Evolutionary conservation across 2,329 filamentous ascomycete species (phyloP), one percentile per base, ranked within the genome.

Genomic region (Phialophora chinensis): DNA sequence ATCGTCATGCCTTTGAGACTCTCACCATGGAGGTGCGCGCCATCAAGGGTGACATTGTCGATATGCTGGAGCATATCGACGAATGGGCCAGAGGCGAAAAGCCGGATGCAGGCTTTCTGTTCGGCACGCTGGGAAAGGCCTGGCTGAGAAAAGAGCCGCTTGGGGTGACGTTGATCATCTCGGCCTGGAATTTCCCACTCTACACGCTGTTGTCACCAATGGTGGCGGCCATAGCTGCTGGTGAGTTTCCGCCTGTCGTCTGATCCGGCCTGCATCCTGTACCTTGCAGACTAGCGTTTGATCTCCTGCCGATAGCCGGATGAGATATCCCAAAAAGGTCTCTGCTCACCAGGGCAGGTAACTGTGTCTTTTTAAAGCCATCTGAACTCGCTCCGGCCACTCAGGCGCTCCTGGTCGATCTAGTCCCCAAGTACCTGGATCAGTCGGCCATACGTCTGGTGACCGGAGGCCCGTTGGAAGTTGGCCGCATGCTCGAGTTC

Each of bases 371-470:
- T 7, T 63, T 84, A 31, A 84, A 84, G 70, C 82, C 82, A 0
- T 79, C 78, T 0, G 82, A 84, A 64, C 63, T 81, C 20, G 73
- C 80, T 0, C 64, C 67, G 0, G 72, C 73, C 0, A 75, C 75
- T 1, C 75, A 82, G 58, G 70, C 75, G 12, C 71, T 83, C 0
- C 70, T 84, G n/a, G 72, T 73, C 33, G 75, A 79, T 23, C 73
- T 83, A 4, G 70, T 82, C 2, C 74, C 78, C 0, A 73, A 77
- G 33, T 84, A 84, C 67, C 72, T 84, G 35, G 82, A 84, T 67
- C 69, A 66, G 1, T 63, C 65, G 3, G 79, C 80, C 7, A 75
- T 82, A 23, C 73, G 74, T 0, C 70, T 79, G 33, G 69, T 77
- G 29, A 75, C 77, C 1, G 80, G 76, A 1, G 80, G 78, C 0